These are phyloP conservation scores for Aspergillus uvarum DNA, from an alignment of 2,329 filamentous ascomycete species.

Conservation along the genomic window DNA sequence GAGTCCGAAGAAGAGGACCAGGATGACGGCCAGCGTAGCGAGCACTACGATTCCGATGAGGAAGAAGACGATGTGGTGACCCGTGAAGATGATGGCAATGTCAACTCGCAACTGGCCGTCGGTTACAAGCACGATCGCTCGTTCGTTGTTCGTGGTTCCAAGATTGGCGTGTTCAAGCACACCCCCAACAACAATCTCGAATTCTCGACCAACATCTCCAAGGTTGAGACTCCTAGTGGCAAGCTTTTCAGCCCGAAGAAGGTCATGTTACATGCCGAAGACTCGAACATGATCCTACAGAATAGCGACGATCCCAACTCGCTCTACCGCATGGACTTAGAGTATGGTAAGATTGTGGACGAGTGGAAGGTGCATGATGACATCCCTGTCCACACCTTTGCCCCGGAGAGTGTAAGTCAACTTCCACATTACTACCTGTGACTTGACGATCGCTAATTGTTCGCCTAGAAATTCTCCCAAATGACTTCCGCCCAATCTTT, in stretches of 20 bases:
- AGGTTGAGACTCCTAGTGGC: slow-evolving; percentile 84
- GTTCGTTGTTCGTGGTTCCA: slow-evolving; percentile 93
- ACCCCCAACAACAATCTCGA: slow-evolving; percentile 88
- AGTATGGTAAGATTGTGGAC: slow-evolving; percentile 96
- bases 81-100: slow-evolving; percentile 70
- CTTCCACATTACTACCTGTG: neutral
- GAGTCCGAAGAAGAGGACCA: slow-evolving; percentile 60
- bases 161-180: slow-evolving; percentile 99
- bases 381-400: slow-evolving; percentile 87
- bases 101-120: slow-evolving; percentile 91
- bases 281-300: slow-evolving; percentile 85
- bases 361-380: slow-evolving; percentile 99
- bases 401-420: slow-evolving; percentile 71
- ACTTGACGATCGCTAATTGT: slow-evolving; percentile 26
- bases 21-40: slow-evolving; percentile 66
- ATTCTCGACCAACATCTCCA: slow-evolving; percentile 96
- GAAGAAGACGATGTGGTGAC: slow-evolving; percentile 75
- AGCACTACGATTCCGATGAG: slow-evolving; percentile 73
- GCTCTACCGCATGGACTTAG: slow-evolving; percentile 94
- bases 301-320: slow-evolving; percentile 81
- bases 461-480: slow-evolving; percentile 79
- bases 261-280: slow-evolving; percentile 91
- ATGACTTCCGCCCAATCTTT: slow-evolving; percentile 96
- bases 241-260: slow-evolving; percentile 91
- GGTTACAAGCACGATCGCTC: slow-evolving; percentile 97